phyloP scores from a whole-genome alignment of 1,139 yeast species.

The Sugiyamaella novakii region DNA sequence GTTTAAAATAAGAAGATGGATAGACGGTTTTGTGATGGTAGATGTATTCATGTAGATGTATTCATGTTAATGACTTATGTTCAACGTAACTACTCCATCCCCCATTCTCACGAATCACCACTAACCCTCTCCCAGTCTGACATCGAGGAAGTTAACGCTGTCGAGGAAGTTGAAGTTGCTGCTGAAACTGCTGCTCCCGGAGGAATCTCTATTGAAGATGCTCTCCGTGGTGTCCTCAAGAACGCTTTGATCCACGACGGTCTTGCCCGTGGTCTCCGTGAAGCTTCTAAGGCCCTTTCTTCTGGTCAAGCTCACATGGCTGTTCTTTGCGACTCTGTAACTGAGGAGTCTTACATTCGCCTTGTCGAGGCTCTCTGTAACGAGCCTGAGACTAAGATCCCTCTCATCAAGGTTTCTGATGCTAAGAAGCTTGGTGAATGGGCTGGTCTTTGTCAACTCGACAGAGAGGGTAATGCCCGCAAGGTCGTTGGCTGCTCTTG shows the following conservation, averaged over 20 bases:
- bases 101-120: neutral
- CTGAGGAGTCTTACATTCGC: slow-evolving; percentile 95
- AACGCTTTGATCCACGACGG: slow-evolving; percentile 98
- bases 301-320: slow-evolving; percentile 98
- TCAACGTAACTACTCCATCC: too few relatives aligned
- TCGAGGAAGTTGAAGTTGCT: slow-evolving; percentile 83
- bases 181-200: slow-evolving; percentile 74
- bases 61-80: too few relatives aligned
- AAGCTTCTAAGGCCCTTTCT: slow-evolving; percentile 94
- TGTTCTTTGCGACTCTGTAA: slow-evolving; percentile 97
- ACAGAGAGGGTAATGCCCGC: slow-evolving; percentile 99
- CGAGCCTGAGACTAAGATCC: slow-evolving; percentile 95
- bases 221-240: slow-evolving; percentile 97
- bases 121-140: slow-evolving; percentile 41
- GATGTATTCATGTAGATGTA: too few relatives aligned
- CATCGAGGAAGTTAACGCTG: slow-evolving; percentile 44
- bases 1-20: neutral
- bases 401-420: slow-evolving; percentile 98
- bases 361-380: slow-evolving; percentile 99
- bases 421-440: slow-evolving; percentile 99
- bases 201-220: slow-evolving; percentile 96
- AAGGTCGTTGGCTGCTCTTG: slow-evolving; percentile 99
- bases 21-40: too few relatives aligned
- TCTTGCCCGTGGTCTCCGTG: slow-evolving; percentile 99
- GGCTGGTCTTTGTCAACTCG: slow-evolving; percentile 99